These are phyloP conservation scores for Salicornia ramosissima DNA, from an alignment of 148 eudicot species.

Conservation along the genomic window DNA sequence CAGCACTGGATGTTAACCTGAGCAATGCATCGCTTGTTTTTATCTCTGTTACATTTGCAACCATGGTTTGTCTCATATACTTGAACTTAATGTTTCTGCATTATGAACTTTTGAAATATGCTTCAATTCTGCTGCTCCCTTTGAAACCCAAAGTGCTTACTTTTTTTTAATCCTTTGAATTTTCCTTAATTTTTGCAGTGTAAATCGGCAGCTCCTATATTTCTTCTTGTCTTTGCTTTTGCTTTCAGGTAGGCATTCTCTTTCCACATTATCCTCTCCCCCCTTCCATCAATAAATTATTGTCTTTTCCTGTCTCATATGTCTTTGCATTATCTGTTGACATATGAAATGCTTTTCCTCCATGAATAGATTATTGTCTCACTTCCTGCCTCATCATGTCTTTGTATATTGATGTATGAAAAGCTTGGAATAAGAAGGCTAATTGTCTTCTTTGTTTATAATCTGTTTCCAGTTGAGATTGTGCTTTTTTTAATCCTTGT, in stretches of 20 bases:
- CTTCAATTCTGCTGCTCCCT: not conserved
- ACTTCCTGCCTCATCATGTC: not conserved
- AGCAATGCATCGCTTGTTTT: constrained; percentile 99
- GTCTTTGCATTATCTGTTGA: no score
- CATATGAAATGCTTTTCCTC: not conserved
- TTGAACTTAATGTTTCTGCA: constrained; percentile 13
- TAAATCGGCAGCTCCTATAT: constrained; percentile 95
- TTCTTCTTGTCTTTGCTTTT: constrained; percentile 94
- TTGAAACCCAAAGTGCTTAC: not conserved
- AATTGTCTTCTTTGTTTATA: not conserved
- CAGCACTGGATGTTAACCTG: constrained; percentile 90
- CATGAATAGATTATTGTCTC: not conserved
- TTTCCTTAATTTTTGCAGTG: constrained; percentile 57
- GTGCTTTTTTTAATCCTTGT: not conserved
- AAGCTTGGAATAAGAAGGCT: not conserved
- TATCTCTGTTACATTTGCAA: constrained; percentile 96
- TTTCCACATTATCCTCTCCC: not conserved
- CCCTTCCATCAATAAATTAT: not conserved
- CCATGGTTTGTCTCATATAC: constrained; percentile 65
- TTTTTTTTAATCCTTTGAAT: constrained; percentile 4
- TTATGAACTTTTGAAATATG: constrained; percentile 4
- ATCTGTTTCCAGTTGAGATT: not conserved
- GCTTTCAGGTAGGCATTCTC: constrained; percentile 70
- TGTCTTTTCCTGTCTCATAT: no score
- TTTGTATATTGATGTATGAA: no score